Percentiles rank a stretch among this genome's conserved stretches.
Conservation (phyloP, 257 asterid genomes). For the Solanum arcanum region DNA sequence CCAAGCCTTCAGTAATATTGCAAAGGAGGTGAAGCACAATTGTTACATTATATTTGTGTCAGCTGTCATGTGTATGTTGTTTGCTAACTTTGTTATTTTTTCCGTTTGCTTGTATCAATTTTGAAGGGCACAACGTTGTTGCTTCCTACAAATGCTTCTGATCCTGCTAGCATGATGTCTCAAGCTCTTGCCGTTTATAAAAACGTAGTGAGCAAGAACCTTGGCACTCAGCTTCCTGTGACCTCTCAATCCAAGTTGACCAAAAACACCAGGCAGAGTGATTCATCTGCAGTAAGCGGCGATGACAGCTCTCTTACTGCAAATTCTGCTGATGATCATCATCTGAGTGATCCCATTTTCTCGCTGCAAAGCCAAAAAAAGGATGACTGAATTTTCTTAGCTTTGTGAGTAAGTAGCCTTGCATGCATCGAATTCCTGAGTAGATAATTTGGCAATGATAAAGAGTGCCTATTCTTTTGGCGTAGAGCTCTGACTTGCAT, state of each 20-base stretch:
- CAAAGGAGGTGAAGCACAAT: slow-evolving; percentile 56
- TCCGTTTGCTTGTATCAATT: not conserved
- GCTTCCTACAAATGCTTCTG: slow-evolving; percentile 62
- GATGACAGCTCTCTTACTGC: slow-evolving; percentile 4
- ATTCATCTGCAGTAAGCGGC: slow-evolving; percentile 4
- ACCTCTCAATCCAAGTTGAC: slow-evolving; percentile 6
- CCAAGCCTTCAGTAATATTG: slow-evolving; percentile 65
- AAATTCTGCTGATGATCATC: not conserved
- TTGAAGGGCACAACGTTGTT: slow-evolving; percentile 66
- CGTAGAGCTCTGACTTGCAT: not conserved
- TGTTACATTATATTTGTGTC: not conserved
- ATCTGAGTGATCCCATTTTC: slow-evolving; percentile 17
- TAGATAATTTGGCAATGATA: slow-evolving; percentile 5
- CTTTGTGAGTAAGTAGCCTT: not conserved
- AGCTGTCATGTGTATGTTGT: not conserved
- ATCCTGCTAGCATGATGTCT: slow-evolving; percentile 66
- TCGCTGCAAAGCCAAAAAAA: slow-evolving; percentile 31
- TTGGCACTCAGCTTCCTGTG: slow-evolving; percentile 1
- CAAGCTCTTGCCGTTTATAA: slow-evolving; percentile 60
- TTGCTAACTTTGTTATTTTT: not conserved
- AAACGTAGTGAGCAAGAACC: slow-evolving; percentile 27
- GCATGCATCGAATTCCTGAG: not conserved
- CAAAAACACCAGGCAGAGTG: not conserved
- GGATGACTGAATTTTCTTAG: not conserved
- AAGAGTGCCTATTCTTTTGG: slow-evolving; percentile 9